Evolutionary conservation across 768 basidiomycete species (phyloP), one percentile per base, ranked within the genome.

Genomic region (Agaricus blazei): DNA sequence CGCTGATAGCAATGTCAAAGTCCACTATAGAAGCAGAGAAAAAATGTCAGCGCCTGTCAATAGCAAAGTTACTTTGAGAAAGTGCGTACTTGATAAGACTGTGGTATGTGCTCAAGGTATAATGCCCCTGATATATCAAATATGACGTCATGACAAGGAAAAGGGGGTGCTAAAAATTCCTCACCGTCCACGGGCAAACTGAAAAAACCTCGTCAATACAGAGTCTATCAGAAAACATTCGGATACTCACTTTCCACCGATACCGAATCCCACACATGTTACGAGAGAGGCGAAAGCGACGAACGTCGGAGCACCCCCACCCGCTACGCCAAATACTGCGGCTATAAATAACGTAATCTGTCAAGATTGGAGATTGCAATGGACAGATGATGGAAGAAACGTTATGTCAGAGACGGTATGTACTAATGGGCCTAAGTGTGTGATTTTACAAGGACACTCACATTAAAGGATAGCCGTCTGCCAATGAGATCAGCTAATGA

Each of bases 341-440:
- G 83, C 78, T 57, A 90, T 79, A 47, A 87, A 73, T 6, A 90
- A 69, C 0, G 88, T 90, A n/a, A 84, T 59, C 63, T 88, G 87
- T 28, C 43, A 40, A 38, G 44, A 45, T 42, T 31, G 9, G 26
- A 44, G 7, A 15, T 27, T 29, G 41, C 19, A 23, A n/a, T 14
- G 14, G 67, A 86, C 87, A 27, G 45, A 26, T 19, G 36, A 9
- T 11, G 37, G 24, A 24, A 14, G 24, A 29, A 48, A 29, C 19
- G 9, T 41, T 48, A 37, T 40, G 48, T 55, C 29, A 55, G 48
- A 28, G 12, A 19, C 43, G 26, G 27, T 41, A 48, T 14, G 26
- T 19, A 46, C 5, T 19, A 19, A 19, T 19, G 19, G 34, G 38
- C 3, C 48, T n/a, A 14, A 19, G 42, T 2, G 27, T 36, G 29